Conservation (phyloP, 306 rosid species). For the Quercus robur region DNA sequence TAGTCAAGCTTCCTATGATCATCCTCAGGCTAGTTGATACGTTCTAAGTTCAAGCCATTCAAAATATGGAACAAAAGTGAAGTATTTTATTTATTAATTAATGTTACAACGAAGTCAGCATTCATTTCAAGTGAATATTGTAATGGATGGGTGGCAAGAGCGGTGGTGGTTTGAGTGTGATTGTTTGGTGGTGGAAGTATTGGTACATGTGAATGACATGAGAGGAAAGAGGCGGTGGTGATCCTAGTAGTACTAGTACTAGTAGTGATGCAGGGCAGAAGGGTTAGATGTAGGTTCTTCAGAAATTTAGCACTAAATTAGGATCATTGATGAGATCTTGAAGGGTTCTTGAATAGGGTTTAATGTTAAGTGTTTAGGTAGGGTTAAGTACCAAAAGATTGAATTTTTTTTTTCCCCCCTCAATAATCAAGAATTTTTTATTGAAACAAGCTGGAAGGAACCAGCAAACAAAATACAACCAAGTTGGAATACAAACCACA, state of each 20-base stretch:
- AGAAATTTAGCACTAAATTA: no score
- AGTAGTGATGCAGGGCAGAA: no score
- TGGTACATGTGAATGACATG: neutral
- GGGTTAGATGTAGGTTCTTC: no score
- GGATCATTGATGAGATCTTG: no score
- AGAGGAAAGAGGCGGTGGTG: neutral
- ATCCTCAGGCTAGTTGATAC: neutral
- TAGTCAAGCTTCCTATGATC: neutral
- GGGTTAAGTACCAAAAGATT: no score
- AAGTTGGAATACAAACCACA: no score
- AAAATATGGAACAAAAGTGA: neutral
- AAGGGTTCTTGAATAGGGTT: no score
- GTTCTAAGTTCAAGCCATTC: neutral
- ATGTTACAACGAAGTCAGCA: neutral
- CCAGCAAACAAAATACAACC: no score
- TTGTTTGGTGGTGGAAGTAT: neutral
- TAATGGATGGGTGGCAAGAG: neutral
- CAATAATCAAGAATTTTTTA: no score
- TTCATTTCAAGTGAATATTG: neutral
- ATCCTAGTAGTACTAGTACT: neutral
- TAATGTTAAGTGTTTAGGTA: no score
- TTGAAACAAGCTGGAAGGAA: no score
- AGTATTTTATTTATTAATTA: neutral
- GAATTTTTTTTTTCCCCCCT: no score
- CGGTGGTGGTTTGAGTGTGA: neutral